Base-by-base conservation (phyloP, 768 basidiomycete species). In the Leccinellum luteum region DNA sequence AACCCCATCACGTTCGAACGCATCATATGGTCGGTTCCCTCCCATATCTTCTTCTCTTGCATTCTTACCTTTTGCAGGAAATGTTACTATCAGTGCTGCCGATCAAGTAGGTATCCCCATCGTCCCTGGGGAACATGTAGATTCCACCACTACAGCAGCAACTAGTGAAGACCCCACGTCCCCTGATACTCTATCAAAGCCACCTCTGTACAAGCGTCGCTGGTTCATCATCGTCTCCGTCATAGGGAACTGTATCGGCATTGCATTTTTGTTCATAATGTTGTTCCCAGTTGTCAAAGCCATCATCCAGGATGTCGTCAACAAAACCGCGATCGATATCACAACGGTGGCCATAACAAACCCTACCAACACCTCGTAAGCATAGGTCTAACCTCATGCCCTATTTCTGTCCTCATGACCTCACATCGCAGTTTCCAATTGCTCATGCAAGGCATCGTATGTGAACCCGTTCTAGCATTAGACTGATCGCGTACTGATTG, bases 211-310 rank as follows among this genome's bases (percentile, higher is more conserved):
- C 74, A 86, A 82, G 68, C 80, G 75, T 59, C 78, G 80, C 38
- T 81, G 79, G 77, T 87, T 89, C 75, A 85, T 88, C 56, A 79
- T 87, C 59, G 76, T 79, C 32, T 76, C 76, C 54, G 66, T 83
- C 57, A 76, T 87, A 25, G 63, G 76, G 3, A 70, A 78, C 17
- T 77, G 80, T 5, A 63, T 89, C 14, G 82, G 75, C 34, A 86
- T 90, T 52, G 84, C 78, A 15, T 66, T 89, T 23, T 69, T 89
- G 19, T 90, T 89, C 71, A 80, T 89, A 58, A 48, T 89, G 12
- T 69, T 90, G 23, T 89, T 83, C 69, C 87, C 87, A 5, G 84
- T 89, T 54, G 76, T 89, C 55, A 79, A 73, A 51, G 86, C 86
- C 48, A 85, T 89, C 60, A 78, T 81, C 21, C 86, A 87, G 61